phyloP scores from a whole-genome alignment of 352 stramenopile species.

The Globisporangium splendens region DNA sequence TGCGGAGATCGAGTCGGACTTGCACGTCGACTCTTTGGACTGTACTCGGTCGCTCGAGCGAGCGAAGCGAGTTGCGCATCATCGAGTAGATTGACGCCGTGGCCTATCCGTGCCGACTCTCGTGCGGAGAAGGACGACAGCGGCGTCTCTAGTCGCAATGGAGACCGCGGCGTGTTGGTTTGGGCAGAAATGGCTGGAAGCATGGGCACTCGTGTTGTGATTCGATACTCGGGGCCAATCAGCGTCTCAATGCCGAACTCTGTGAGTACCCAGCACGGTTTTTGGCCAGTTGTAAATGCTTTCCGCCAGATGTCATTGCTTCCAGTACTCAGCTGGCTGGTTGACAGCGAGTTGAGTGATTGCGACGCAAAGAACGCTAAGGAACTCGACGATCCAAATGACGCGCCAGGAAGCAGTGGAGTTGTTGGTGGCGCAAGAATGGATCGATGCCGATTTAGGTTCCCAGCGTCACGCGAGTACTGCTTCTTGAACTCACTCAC shows the following conservation, averaged over 20 bases:
- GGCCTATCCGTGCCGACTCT: conserved; percentile 41
- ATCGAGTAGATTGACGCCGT: conserved; percentile 41
- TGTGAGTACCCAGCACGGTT: conserved; percentile 67
- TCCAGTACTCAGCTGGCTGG: conserved; percentile 15
- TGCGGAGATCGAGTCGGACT: conserved; percentile 31
- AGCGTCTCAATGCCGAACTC: conserved; percentile 51
- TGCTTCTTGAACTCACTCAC: conserved; percentile 75
- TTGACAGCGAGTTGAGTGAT: conserved; percentile 13
- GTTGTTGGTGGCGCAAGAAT: conserved; percentile 45
- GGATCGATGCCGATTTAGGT: conserved; percentile 58
- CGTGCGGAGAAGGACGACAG: conserved; percentile 34
- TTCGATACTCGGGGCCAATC: conserved; percentile 59
- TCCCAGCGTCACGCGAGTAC: conserved; percentile 66
- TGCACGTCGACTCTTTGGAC: conserved; percentile 21
- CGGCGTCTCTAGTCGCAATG: conserved; percentile 35
- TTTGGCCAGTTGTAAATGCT: conserved; percentile 43
- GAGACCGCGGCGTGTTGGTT: conserved; percentile 13
- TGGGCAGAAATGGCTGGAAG: conserved; percentile 17
- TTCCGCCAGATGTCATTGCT: conserved; percentile 36
- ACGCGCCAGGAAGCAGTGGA: conserved; percentile 20
- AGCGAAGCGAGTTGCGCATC: conserved; percentile 45
- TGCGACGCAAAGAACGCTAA: conserved; percentile 25
- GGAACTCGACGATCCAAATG: conserved; percentile 14
- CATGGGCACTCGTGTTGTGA: conserved; percentile 47
- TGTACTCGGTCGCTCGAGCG: conserved; percentile 34